Conservation (phyloP, 768 basidiomycete species). For the Russula earlei region DNA sequence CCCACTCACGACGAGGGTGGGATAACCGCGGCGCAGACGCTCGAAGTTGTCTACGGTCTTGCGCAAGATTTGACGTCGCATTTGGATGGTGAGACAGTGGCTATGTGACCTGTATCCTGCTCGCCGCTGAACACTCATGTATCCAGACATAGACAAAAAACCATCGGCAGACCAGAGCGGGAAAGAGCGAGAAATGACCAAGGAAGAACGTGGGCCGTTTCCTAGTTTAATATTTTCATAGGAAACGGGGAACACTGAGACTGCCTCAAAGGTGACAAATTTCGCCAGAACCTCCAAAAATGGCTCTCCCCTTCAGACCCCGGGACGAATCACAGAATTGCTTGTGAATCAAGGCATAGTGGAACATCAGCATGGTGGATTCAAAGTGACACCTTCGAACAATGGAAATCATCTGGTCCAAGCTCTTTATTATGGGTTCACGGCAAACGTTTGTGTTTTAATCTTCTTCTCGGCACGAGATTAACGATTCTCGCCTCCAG, state of each 20-base stretch:
- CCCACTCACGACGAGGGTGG: no score
- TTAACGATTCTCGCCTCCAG: neutral
- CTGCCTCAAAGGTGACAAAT: neutral
- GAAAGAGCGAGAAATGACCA: no score
- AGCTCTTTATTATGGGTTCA: neutral
- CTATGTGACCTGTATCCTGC: no score
- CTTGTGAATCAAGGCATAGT: neutral
- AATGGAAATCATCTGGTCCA: neutral
- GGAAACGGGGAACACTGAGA: neutral
- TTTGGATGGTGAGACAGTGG: no score
- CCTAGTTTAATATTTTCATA: neutral
- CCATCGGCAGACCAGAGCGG: no score
- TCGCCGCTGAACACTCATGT: neutral
- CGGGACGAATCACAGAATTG: neutral
- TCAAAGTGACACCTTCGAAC: neutral
- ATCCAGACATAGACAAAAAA: no score
- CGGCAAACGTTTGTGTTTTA: neutral
- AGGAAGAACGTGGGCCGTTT: no score
- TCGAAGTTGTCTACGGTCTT: no score
- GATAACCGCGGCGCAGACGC: no score
- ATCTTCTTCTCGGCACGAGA: neutral
- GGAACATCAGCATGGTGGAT: neutral
- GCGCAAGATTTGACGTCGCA: no score
- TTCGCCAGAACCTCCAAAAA: neutral
- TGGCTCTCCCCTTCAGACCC: neutral